Evolutionary conservation across 257 asterid species (phyloP).

Genomic region (Osmanthus fragrans): DNA sequence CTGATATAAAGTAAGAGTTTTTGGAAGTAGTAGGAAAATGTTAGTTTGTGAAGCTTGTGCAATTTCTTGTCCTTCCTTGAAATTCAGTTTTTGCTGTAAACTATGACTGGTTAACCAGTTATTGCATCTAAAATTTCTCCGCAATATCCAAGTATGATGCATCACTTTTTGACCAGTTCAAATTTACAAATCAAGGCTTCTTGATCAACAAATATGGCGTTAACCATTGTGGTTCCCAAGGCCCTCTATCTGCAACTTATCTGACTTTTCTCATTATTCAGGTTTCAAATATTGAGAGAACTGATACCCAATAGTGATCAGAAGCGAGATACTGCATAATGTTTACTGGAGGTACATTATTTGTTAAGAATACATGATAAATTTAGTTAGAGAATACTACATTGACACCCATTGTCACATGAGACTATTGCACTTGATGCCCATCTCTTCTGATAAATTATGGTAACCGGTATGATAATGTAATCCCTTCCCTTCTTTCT

Average conservation of each 20-base stretch:
- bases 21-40: neutral
- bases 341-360: slow-evolving; percentile 65
- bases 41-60: neutral
- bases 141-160: neutral
- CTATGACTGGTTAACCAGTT: neutral
- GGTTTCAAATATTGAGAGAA: slow-evolving; percentile 85
- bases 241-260: neutral
- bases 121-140: neutral
- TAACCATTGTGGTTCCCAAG: neutral
- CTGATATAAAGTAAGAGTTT: neutral
- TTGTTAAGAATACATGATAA: neutral
- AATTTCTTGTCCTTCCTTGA: neutral
- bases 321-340: slow-evolving; percentile 93
- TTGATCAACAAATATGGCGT: neutral
- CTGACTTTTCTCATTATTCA: slow-evolving; percentile 29
- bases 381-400: neutral
- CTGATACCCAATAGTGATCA: slow-evolving; percentile 84
- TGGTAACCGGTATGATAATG: neutral
- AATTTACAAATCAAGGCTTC: neutral
- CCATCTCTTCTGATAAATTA: neutral
- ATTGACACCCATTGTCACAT: neutral
- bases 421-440: neutral
- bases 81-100: neutral
- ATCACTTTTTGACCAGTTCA: neutral
- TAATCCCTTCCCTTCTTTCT: neutral